Evolutionary conservation across 225 moss, liverwort and hornwort genomes (phyloP).

Genomic region (Lunularia cruciata): DNA sequence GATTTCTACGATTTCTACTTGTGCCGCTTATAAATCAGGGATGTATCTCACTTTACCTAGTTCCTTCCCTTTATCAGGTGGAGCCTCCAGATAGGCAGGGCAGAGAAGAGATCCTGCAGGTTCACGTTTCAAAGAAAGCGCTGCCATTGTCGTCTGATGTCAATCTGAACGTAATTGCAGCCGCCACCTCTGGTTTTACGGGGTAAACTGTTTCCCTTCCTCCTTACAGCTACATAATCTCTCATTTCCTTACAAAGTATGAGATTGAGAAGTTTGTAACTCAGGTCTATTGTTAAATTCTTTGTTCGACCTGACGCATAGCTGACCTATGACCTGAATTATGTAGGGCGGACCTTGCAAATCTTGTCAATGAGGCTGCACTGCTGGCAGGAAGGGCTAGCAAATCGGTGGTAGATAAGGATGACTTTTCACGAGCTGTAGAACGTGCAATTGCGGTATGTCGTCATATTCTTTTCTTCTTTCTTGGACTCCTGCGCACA

Average conservation of each 20-base stretch:
- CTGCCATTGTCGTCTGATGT: conserved; percentile 85
- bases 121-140: conserved; percentile 85
- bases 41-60: too few species aligned
- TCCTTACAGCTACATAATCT: neutral
- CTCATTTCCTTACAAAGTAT: neutral
- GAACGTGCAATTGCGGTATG: conserved; percentile 94
- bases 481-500: too few species aligned
- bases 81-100: conserved; percentile 95
- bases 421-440: conserved; percentile 84
- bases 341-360: conserved; percentile 93
- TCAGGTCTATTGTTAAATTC: neutral
- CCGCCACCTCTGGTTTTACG: conserved; percentile 94
- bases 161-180: conserved; percentile 74
- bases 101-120: conserved; percentile 81
- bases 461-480: too few species aligned
- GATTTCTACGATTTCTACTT: too few species aligned
- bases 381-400: conserved; percentile 81
- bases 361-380: conserved; percentile 94
- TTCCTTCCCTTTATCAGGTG: conserved; percentile 48
- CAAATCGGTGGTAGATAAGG: conserved; percentile 74
- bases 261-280: neutral
- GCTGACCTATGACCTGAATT: neutral
- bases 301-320: too few species aligned
- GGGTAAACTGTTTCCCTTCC: conserved; percentile 44
- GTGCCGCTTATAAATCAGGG: too few species aligned